Percentiles rank a stretch among this genome's conserved stretches.
These are phyloP conservation scores for Ceratorhiza oryzae-sativae DNA, from an alignment of 1,284 basidiomycete species.

Conservation along the genomic window DNA sequence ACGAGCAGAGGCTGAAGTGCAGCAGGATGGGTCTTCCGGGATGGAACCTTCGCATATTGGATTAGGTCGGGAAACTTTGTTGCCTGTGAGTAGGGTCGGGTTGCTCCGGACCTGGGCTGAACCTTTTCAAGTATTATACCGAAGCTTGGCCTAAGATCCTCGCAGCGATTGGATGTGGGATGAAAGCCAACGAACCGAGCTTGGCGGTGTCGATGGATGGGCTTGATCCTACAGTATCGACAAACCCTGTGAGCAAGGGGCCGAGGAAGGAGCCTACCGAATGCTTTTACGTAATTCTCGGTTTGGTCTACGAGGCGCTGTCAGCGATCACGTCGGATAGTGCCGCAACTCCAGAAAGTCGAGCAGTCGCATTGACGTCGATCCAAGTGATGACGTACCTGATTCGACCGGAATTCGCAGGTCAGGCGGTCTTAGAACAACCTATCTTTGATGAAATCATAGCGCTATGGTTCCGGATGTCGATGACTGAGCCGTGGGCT, in stretches of 20 bases:
- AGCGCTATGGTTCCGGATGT: constrained; percentile 87
- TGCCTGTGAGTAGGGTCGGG: constrained; percentile 69
- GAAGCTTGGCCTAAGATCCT: constrained; percentile 85
- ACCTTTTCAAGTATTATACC: constrained; percentile 77
- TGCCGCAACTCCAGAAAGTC: constrained; percentile 53
- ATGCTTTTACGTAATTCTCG: constrained; percentile 91
- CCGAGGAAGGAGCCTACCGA: constrained; percentile 72
- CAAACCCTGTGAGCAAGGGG: constrained; percentile 47
- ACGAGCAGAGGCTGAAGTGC: constrained; percentile 84
- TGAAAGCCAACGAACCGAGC: constrained; percentile 73
- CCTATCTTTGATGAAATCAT: constrained; percentile 90
- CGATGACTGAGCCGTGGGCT: constrained; percentile 80
- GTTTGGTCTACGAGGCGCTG: constrained; percentile 90
- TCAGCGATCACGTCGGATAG: constrained; percentile 68
- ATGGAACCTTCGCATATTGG: constrained; percentile 86
- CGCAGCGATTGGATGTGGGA: constrained; percentile 83
- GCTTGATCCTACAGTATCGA: constrained; percentile 53
- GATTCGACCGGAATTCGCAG: constrained; percentile 80
- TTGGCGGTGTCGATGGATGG: constrained; percentile 86
- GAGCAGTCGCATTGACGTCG: constrained; percentile 65
- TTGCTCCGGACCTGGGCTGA: constrained; percentile 10
- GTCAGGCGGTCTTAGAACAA: constrained; percentile 78
- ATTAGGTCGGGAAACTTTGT: constrained; percentile 85
- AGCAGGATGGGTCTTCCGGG: constrained; percentile 71
- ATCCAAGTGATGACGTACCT: constrained; percentile 82